phyloP scores from a whole-genome alignment of 1,284 basidiomycete species.

The Marasmius tenuissimus region DNA sequence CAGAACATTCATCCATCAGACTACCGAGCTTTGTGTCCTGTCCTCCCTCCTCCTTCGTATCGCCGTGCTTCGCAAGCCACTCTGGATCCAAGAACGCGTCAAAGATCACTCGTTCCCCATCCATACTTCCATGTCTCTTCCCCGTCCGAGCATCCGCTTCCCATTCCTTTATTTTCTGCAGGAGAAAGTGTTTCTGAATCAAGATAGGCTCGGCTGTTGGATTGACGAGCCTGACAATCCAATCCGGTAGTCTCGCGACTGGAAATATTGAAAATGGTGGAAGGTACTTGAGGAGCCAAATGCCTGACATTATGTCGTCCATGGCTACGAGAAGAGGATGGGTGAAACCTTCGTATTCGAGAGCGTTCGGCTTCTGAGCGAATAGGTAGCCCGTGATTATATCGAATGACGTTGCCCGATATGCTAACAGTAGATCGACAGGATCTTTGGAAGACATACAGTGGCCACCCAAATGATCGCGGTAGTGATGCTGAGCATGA shows the following conservation, averaged over 20 bases:
- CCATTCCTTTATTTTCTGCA: too few species aligned
- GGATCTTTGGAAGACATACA: not conserved
- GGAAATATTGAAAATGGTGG: not conserved
- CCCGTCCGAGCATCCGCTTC: too few species aligned
- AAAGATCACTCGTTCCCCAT: too few species aligned
- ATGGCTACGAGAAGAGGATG: constrained; percentile 19
- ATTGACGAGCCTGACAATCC: not conserved
- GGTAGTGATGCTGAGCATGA: too few species aligned
- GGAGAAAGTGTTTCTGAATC: too few species aligned
- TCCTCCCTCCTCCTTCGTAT: not conserved
- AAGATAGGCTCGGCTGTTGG: not conserved
- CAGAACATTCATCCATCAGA: constrained; percentile 14
- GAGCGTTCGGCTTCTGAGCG: constrained; percentile 17
- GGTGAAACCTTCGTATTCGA: constrained; percentile 20
- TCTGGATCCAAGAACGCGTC: too few species aligned
- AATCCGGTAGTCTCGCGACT: not conserved
- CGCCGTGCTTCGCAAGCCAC: not conserved
- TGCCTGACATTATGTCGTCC: constrained; percentile 9
- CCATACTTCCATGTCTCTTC: too few species aligned
- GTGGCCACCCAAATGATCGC: too few species aligned
- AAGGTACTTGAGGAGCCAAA: constrained; percentile 19
- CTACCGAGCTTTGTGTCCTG: not conserved
- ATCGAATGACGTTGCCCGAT: constrained; percentile 18
- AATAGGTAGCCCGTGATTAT: constrained; percentile 27
- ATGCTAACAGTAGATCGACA: constrained; percentile 10